Evolutionary conservation across 306 rosid species (phyloP).

Genomic region (cucumber (Cucumis sativus)): Cucumber_9930_V3 NC_026658.2:25705501-25706000

Average conservation of each 20-base stretch:
- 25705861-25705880: too few species aligned
- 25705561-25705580: conserved; percentile 31
- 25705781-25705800: neutral
- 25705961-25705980: neutral
- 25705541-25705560: conserved; percentile 29
- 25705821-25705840: conserved; percentile 2
- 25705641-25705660: conserved; percentile 23
- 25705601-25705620: conserved; percentile 39
- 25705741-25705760: neutral
- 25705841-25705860: neutral
- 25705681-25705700: neutral
- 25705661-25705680: conserved; percentile 1
- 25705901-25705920: neutral
- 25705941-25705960: neutral
- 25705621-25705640: conserved; percentile 34
- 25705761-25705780: conserved; percentile 8
- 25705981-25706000: neutral
- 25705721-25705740: conserved; percentile 9
- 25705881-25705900: neutral
- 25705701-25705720: neutral
- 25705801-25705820: neutral
- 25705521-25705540: conserved; percentile 32
- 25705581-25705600: conserved; percentile 32
- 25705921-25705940: neutral
- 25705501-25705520: neutral